phyloP scores from a whole-genome alignment of 805 yeast species.

The Nakazawaea wickerhamii region DNA sequence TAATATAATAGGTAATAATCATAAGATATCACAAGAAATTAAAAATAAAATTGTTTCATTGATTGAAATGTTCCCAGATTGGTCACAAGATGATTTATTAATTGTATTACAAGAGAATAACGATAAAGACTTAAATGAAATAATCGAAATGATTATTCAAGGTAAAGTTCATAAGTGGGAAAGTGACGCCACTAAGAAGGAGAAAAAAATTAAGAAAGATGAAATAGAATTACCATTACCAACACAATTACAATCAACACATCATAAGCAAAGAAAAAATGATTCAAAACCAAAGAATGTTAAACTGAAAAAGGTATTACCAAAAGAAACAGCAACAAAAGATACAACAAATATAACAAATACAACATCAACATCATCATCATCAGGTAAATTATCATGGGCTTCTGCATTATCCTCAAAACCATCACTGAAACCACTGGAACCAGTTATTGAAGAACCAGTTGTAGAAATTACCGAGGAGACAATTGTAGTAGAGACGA shows the following conservation, averaged over 20 bases:
- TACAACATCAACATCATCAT: conserved; percentile 6
- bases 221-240: conserved; percentile 7
- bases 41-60: conserved; percentile 47
- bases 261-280: conserved; percentile 10
- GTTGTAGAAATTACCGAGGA: conserved; percentile 10
- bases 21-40: conserved; percentile 24
- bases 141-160: conserved; percentile 82
- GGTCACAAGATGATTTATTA: conserved; percentile 81
- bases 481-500: neutral
- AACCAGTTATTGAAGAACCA: conserved; percentile 1
- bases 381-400: conserved; percentile 25
- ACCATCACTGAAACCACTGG: conserved; percentile 13
- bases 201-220: conserved; percentile 28
- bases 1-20: conserved; percentile 12
- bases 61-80: conserved; percentile 87
- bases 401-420: conserved; percentile 26
- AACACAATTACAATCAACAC: conserved; percentile 1
- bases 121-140: conserved; percentile 63
- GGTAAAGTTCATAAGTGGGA: conserved; percentile 94
- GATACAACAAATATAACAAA: conserved; percentile 6
- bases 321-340: conserved; percentile 7
- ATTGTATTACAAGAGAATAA: conserved; percentile 68
- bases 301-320: too few species aligned
- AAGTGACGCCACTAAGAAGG: conserved; percentile 73
- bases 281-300: conserved; percentile 4